Evolutionary conservation across 164 flowering plant species (phyloP), one percentile per base, ranked within the genome.

Genomic region (Sedum album): DNA sequence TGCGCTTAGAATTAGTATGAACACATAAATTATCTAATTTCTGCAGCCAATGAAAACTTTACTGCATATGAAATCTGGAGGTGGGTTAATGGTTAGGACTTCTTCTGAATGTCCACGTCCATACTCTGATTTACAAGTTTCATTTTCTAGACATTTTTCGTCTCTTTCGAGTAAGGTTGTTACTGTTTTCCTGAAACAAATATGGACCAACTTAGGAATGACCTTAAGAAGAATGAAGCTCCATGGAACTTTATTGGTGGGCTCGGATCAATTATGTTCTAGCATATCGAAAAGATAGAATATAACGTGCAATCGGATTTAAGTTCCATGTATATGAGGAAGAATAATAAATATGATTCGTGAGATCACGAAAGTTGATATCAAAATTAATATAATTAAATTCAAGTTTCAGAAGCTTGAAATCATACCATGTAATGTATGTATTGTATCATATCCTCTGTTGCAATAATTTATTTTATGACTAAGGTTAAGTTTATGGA

Each of bases 291-390:
- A 53, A 53, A 53, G 60, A 1, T 53, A 23, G 26, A 53, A 23
- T 53, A 53, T 26, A 26, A 11, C 33, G 2, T 57, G 33, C 25
- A 26, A 26, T 4, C 6, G 61, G 26, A 2, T 9, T 25, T 55
- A 2, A 10, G 28, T 23, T 53, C n/a, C 28, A 23, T 53, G 60
- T 25, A 53, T 13, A 8, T 11, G 15, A n/a, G 3, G 14, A 53
- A 21, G 25, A 6, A 26, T 55, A 8, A 10, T 23, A 10, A 21
- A 55, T 55, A 55, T 4, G 11, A 55, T 55, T 55, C 31, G 9
- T 55, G 61, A 55, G 61, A 55, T 55, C 61, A 55, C 61, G 8
- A 55, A 55, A 55, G 61, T n/a, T n/a, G n/a, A n/a, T n/a, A n/a
- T 25, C 17, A 55, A 55, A 25, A 26, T 25, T 8, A 48, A 35